These are phyloP conservation scores for Fusarium oligoseptatum DNA, from an alignment of 2,329 filamentous ascomycete species.

Conservation along the genomic window DNA sequence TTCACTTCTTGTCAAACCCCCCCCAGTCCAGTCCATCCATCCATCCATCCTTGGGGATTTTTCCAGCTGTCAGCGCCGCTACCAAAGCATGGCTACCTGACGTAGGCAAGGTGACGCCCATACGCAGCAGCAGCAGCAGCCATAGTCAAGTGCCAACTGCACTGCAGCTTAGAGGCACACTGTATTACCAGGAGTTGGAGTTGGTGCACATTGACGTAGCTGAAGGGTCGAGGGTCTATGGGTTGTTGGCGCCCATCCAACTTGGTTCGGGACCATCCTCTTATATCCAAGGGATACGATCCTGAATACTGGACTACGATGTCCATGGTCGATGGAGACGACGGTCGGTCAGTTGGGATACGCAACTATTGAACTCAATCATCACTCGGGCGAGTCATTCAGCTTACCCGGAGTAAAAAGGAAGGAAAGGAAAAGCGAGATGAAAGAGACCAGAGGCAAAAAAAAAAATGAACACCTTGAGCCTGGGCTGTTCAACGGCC, in stretches of 20 bases:
- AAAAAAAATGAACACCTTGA: background rate
- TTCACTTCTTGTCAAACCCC: background rate
- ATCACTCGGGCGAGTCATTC: constrained; percentile 29
- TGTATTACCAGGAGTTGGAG: background rate
- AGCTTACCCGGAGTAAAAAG: background rate
- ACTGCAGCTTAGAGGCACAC: constrained; percentile 36
- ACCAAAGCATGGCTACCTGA: constrained; percentile 12
- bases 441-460: background rate
- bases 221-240: constrained; percentile 35
- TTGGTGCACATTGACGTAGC: constrained; percentile 39
- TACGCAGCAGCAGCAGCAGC: background rate
- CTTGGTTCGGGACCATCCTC: constrained; percentile 6
- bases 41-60: background rate
- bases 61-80: constrained; percentile 8
- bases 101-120: constrained; percentile 10
- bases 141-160: constrained; percentile 30
- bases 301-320: constrained; percentile 5
- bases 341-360: background rate
- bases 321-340: constrained; percentile 1
- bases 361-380: constrained; percentile 3
- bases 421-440: background rate
- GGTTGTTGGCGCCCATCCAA: constrained; percentile 15
- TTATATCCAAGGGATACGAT: constrained; percentile 18
- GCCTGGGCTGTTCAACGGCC: constrained; percentile 23
- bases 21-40: constrained; percentile 1